A percentile compares a stretch with the other conserved stretches of the same genome.
Evolutionary conservation across 2,329 filamentous ascomycete species (phyloP).

Genomic region (Alternaria gansuensis): DNA sequence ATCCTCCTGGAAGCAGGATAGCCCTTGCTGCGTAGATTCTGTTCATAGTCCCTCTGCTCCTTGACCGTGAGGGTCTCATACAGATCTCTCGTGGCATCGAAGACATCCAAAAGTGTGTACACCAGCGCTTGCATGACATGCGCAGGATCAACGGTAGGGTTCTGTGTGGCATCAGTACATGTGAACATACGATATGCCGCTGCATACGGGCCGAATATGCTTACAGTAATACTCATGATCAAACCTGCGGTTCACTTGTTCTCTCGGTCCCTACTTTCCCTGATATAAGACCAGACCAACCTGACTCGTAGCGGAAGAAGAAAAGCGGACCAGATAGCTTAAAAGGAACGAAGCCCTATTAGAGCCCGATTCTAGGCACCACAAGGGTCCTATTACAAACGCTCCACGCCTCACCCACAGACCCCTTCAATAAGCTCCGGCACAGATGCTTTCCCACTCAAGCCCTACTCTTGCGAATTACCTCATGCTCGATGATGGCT

Average conservation of each 20-base stretch:
- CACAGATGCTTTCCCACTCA: constrained; percentile 16
- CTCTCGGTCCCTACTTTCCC: constrained; percentile 19
- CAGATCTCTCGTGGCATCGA: constrained; percentile 48
- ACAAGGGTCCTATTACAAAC: constrained; percentile 18
- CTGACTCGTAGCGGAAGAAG: constrained; percentile 30
- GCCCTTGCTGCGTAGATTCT: constrained; percentile 39
- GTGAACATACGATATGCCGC: background rate
- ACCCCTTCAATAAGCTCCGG: constrained; percentile 25
- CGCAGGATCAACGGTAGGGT: constrained; percentile 35
- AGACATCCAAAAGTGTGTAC: constrained; percentile 46
- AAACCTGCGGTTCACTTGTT: constrained; percentile 12
- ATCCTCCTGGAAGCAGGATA: constrained; percentile 41
- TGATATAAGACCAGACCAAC: constrained; percentile 21
- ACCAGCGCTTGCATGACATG: constrained; percentile 47
- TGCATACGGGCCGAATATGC: constrained; percentile 16
- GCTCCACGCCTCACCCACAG: constrained; percentile 32
- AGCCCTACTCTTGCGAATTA: constrained; percentile 26
- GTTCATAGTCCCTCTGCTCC: constrained; percentile 47
- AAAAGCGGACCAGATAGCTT: constrained; percentile 20
- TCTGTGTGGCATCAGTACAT: constrained; percentile 32
- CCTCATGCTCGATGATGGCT: constrained; percentile 45
- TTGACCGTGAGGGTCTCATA: constrained; percentile 44
- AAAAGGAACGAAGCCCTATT: constrained; percentile 8
- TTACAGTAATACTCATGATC: constrained; percentile 41
- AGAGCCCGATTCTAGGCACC: constrained; percentile 25